Evolutionary conservation across 2,329 filamentous ascomycete genomes (phyloP).

Genomic region (Talaromyces sp.): DNA sequence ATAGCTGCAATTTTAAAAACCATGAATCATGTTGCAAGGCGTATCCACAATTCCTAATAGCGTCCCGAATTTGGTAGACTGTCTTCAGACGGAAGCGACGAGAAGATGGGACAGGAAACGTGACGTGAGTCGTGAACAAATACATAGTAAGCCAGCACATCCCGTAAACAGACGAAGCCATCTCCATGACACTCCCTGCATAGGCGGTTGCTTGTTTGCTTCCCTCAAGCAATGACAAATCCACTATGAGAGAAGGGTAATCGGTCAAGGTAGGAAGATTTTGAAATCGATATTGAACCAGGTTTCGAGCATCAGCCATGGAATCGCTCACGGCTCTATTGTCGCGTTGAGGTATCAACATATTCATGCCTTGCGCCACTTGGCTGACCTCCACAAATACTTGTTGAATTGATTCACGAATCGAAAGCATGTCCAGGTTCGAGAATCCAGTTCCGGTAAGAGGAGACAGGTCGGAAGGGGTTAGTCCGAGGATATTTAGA

Average conservation of each 20-base stretch:
- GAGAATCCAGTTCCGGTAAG: conserved; percentile 15
- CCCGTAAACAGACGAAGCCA: conserved; percentile 14
- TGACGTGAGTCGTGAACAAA: conserved; percentile 20
- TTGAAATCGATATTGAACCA: conserved; percentile 19
- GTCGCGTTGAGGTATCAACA: conserved; percentile 1
- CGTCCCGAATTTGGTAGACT: conserved; percentile 9
- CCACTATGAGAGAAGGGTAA: conserved; percentile 9
- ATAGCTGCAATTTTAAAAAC: conserved; percentile 18
- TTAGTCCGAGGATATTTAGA: conserved; percentile 17
- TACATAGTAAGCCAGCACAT: conserved; percentile 19
- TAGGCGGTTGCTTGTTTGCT: neutral
- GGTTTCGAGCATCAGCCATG: conserved; percentile 19
- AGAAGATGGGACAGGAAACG: conserved; percentile 18
- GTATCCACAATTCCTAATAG: neutral
- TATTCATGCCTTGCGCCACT: conserved; percentile 16
- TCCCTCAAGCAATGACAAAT: neutral
- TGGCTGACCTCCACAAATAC: conserved; percentile 18
- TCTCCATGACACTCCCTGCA: conserved; percentile 2
- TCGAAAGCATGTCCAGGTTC: conserved; percentile 9
- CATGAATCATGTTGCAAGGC: conserved; percentile 2
- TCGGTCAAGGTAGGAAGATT: conserved; percentile 14
- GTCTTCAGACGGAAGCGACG: conserved; percentile 14
- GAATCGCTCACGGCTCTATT: conserved; percentile 7
- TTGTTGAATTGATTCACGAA: conserved; percentile 12
- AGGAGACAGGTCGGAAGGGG: conserved; percentile 2